phyloP scores from a whole-genome alignment of 768 basidiomycete genomes.

The Cantharellus anzutake region DNA sequence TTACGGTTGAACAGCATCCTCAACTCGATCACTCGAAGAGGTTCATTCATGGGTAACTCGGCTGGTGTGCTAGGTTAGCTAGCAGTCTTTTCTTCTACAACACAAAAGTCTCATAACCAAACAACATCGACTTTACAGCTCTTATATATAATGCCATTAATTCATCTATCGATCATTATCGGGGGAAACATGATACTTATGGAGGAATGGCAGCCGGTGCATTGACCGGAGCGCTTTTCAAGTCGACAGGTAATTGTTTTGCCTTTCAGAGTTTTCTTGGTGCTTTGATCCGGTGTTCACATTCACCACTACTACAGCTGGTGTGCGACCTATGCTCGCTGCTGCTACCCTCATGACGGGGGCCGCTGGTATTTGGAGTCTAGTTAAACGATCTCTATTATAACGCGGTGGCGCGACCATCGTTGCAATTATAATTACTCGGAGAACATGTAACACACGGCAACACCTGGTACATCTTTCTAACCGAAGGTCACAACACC shows the following conservation, averaged over 20 bases:
- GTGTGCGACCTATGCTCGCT: constrained; percentile 72
- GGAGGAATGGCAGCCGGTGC: constrained; percentile 89
- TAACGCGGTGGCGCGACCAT: constrained; percentile 6
- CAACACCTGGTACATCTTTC: no score
- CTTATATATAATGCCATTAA: background rate
- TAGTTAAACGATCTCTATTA: constrained; percentile 68
- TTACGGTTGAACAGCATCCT: constrained; percentile 93
- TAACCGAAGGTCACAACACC: no score
- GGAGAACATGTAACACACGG: no score
- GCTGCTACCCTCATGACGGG: constrained; percentile 41
- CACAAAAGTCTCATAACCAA: background rate
- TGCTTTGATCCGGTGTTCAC: constrained; percentile 14
- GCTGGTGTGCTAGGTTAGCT: constrained; percentile 78
- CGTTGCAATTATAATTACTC: no score
- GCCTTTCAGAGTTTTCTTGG: constrained; percentile 12
- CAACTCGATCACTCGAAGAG: constrained; percentile 91
- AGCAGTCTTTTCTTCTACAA: constrained; percentile 18
- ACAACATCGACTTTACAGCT: no score
- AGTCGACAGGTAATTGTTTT: constrained; percentile 60
- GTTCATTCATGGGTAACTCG: constrained; percentile 95
- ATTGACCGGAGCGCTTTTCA: constrained; percentile 78
- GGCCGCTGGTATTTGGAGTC: constrained; percentile 85
- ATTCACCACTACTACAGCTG: constrained; percentile 43
- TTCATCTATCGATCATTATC: constrained; percentile 18
- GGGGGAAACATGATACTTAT: constrained; percentile 79